Evolutionary conservation across 345 rosid species (phyloP), one percentile per base, ranked within the genome.

Genomic region (Citrus inodora): DNA sequence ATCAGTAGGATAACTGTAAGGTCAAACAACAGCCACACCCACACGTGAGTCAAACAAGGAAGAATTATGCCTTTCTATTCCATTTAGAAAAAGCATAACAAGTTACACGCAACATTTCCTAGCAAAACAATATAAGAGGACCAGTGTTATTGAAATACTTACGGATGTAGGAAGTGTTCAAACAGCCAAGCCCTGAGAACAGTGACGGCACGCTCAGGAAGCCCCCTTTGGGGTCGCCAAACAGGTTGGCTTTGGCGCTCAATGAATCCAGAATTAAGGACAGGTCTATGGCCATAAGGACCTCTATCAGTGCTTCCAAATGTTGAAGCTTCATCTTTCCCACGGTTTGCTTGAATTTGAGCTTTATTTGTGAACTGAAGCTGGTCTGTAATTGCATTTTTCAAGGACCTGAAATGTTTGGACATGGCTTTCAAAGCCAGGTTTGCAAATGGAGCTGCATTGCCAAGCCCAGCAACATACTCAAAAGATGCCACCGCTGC

Each of bases 81-180:
- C 9, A 75, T 63, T 42, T 21, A 17, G 30, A 16, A 46, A 9
- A 21, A 28, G 40, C 16, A 38, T 21, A 46, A 75, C 30, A 0
- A 28, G 69, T 59, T 37, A 14, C 19, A 48, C 1, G 35, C 3
- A 19, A 27, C 30, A 42, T 4, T 25, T 21, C n/a, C 32, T 48
- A 63, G 62, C 24, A 38, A 22, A 13, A 75, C 60, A 48, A 42
- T 28, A 19, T 27, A 42, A 3, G 17, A 27, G 30, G 21, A 9
- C 6, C n/a, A 66, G 46, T 7, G 70, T 5, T 79, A 40, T 30
- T 37, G 9, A 66, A 33, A 3, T n/a, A 88, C 98, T 92, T 80
- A 93, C 98, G 98, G 98, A 82, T 93, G 98, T 67, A 93, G 85
- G 81, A 93, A 93, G 85, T 93, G 97, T 48, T 93, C 98, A 51